A percentile compares a stretch with the other conserved stretches of the same genome.
Evolutionary conservation across 75 land plant genomes (phyloP).

Genomic region (Selaginella tamariscina): DNA sequence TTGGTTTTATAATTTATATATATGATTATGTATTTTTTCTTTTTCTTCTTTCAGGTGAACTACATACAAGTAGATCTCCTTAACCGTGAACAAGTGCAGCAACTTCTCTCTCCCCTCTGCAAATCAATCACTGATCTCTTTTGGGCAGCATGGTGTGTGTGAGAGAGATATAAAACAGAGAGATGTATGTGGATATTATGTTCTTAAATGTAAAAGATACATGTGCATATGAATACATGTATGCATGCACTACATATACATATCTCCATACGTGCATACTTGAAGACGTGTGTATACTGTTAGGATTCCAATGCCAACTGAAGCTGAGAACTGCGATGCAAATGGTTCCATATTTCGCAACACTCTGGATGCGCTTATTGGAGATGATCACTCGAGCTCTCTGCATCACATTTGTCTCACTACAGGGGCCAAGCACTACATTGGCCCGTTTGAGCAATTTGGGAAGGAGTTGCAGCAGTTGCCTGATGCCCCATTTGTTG

Average conservation of each 20-base stretch:
- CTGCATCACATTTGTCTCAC: conserved; percentile 57
- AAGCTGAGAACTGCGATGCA: conserved; percentile 28
- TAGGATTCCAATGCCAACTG: conserved; percentile 29
- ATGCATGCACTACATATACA: conserved; percentile 9
- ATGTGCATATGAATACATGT: neutral
- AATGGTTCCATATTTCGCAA: conserved; percentile 49
- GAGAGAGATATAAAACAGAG: no score
- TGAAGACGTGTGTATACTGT: neutral
- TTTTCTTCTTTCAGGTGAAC: no score
- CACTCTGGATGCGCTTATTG: conserved; percentile 39
- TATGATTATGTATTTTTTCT: no score
- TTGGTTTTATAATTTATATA: no score
- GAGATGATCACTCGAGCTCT: conserved; percentile 37
- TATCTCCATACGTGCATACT: neutral
- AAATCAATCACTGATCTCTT: no score
- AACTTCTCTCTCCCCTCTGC: no score
- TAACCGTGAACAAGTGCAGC: no score
- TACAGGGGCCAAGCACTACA: conserved; percentile 64
- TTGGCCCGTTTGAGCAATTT: no score
- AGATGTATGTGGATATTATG: no score
- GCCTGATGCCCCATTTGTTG: conserved; percentile 55
- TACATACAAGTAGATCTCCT: no score
- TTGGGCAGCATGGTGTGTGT: no score
- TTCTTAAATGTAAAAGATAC: neutral
- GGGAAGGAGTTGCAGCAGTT: conserved; percentile 12